Evolutionary conservation across 148 eudicot species (phyloP).

Genomic region (Polygonum maritimum): DNA sequence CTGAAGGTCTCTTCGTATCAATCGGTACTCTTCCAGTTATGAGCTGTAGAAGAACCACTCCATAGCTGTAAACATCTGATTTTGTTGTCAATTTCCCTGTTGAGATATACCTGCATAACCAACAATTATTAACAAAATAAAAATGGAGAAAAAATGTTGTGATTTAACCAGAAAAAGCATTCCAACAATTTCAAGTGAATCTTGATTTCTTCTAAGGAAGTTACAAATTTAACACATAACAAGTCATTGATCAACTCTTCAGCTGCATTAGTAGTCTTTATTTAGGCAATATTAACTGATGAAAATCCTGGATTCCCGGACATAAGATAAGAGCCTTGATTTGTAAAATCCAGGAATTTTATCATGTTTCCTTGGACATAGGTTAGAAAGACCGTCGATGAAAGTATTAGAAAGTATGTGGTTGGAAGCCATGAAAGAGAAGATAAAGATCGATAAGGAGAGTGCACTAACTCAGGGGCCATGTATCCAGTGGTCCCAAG

Average conservation of each 20-base stretch:
- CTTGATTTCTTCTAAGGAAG: neutral
- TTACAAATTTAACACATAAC: no score
- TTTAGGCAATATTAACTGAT: neutral
- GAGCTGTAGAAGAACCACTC: conserved; percentile 88
- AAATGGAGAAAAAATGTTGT: neutral
- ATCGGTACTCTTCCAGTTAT: conserved; percentile 81
- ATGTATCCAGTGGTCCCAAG: conserved; percentile 92
- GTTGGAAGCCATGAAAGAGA: neutral
- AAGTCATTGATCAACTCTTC: no score
- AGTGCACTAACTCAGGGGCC: conserved; percentile 84
- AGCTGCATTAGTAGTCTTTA: no score
- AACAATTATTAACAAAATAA: neutral
- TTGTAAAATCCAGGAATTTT: no score
- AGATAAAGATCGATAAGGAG: neutral
- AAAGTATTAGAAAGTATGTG: neutral
- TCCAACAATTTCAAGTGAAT: neutral
- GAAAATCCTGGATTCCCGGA: neutral
- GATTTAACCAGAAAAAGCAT: neutral
- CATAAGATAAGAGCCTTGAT: no score
- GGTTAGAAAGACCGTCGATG: no score
- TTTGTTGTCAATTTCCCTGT: conserved; percentile 94
- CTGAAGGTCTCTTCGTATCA: conserved; percentile 67
- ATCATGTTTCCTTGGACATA: no score
- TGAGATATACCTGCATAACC: conserved; percentile 61
- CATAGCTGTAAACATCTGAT: conserved; percentile 92